Conservation (phyloP, 2,329 filamentous ascomycete species). For the Cryphonectria japonica region DNA sequence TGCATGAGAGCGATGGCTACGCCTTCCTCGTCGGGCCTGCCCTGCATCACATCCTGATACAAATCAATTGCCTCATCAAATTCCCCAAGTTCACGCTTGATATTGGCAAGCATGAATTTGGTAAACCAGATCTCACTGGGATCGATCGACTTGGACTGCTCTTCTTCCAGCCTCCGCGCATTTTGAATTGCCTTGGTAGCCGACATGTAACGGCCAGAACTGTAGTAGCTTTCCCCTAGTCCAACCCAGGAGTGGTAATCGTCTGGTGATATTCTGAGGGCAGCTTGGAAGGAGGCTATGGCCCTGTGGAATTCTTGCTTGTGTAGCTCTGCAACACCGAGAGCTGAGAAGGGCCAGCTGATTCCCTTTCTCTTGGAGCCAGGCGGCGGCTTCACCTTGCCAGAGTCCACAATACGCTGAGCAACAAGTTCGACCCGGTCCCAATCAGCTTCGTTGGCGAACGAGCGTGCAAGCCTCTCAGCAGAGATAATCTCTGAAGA, state of each 20-base stretch:
- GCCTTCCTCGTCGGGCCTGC: constrained; percentile 76
- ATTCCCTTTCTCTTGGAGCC: constrained; percentile 92
- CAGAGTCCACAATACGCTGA: constrained; percentile 90
- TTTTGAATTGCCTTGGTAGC: constrained; percentile 89
- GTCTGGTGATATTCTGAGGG: constrained; percentile 77
- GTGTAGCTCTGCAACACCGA: constrained; percentile 93
- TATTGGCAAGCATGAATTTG: constrained; percentile 94
- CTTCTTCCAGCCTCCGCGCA: constrained; percentile 72
- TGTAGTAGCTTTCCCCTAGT: constrained; percentile 95
- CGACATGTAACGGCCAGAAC: constrained; percentile 90
- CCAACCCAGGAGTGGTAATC: constrained; percentile 98
- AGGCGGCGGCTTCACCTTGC: constrained; percentile 84
- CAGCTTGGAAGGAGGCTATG: constrained; percentile 89
- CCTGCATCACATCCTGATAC: constrained; percentile 73
- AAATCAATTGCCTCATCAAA: constrained; percentile 80
- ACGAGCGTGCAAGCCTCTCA: constrained; percentile 81
- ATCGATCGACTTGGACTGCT: constrained; percentile 48
- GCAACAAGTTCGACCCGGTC: constrained; percentile 93
- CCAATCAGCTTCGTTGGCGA: constrained; percentile 92
- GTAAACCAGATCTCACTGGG: constrained; percentile 85
- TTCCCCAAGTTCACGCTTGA: constrained; percentile 89
- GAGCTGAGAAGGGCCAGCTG: constrained; percentile 93
- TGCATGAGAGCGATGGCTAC: constrained; percentile 88
- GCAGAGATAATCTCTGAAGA: constrained; percentile 84
- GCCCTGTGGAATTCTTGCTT: constrained; percentile 88